Evolutionary conservation across 2,329 filamentous ascomycete species (phyloP).

Genomic region (Fusarium buharicum): DNA sequence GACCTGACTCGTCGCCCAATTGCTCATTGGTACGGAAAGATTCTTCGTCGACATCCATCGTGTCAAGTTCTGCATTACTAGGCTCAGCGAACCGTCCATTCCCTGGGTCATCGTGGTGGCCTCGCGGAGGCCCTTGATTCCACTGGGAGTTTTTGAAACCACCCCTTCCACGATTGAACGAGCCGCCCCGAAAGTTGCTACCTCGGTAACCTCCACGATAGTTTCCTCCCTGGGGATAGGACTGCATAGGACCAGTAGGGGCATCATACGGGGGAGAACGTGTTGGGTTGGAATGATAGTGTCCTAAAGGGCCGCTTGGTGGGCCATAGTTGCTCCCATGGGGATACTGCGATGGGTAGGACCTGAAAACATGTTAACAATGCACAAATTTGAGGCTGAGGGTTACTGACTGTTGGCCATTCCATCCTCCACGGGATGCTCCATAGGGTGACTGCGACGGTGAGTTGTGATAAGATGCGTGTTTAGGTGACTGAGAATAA

Average conservation of each 20-base stretch:
- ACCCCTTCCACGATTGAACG: slow-evolving; percentile 67
- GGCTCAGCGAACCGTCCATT: slow-evolving; percentile 36
- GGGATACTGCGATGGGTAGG: slow-evolving; percentile 70
- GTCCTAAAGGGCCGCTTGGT: slow-evolving; percentile 63
- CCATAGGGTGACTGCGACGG: slow-evolving; percentile 58
- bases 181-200: slow-evolving; percentile 69
- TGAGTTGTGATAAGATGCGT: slow-evolving; percentile 58
- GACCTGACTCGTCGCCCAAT: slow-evolving; percentile 11
- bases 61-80: slow-evolving; percentile 25
- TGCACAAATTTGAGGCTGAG: neutral
- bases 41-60: slow-evolving; percentile 31
- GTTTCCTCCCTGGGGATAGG: slow-evolving; percentile 59
- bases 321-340: slow-evolving; percentile 61
- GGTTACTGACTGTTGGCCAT: slow-evolving; percentile 54
- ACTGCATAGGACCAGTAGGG: slow-evolving; percentile 66
- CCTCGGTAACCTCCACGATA: slow-evolving; percentile 62
- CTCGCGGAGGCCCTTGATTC: slow-evolving; percentile 49
- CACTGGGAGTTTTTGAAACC: slow-evolving; percentile 77
- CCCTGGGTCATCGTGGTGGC: slow-evolving; percentile 38
- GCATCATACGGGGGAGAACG: slow-evolving; percentile 66
- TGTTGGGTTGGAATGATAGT: slow-evolving; percentile 61
- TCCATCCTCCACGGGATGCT: slow-evolving; percentile 53
- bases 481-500: slow-evolving; percentile 57
- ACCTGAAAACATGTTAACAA: slow-evolving; percentile 54
- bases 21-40: slow-evolving; percentile 39